phyloP scores from a whole-genome alignment of 2,329 filamentous ascomycete genomes.

The Neonectria ditissima region DNA sequence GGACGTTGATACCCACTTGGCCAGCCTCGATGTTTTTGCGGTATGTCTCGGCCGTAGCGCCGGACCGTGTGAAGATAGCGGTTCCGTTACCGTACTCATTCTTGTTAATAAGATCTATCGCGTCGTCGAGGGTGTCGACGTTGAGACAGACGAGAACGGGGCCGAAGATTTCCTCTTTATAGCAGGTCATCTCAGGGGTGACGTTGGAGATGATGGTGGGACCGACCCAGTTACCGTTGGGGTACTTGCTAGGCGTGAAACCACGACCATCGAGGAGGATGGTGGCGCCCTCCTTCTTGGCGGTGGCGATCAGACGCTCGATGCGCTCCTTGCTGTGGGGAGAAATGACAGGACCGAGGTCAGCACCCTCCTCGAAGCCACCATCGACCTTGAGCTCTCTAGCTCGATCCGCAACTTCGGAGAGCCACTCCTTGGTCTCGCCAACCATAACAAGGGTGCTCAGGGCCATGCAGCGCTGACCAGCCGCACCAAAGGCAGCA shows the following conservation, averaged over 20 bases:
- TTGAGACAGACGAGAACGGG: conserved; percentile 86
- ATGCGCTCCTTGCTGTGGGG: conserved; percentile 84
- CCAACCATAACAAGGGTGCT: conserved; percentile 86
- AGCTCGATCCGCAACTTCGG: conserved; percentile 81
- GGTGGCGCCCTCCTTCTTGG: conserved; percentile 83
- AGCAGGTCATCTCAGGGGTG: conserved; percentile 84
- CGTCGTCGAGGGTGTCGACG: conserved; percentile 81
- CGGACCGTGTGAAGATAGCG: conserved; percentile 85
- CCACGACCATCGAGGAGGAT: conserved; percentile 86
- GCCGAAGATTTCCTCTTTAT: conserved; percentile 87
- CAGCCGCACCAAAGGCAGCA: conserved; percentile 86
- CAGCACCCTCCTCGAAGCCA: conserved; percentile 83
- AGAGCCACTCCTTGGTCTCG: conserved; percentile 85
- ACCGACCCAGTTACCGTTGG: conserved; percentile 86
- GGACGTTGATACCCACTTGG: conserved; percentile 88
- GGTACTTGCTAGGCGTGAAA: conserved; percentile 80
- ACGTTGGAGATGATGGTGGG: conserved; percentile 88
- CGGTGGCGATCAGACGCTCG: conserved; percentile 78
- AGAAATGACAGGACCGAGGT: conserved; percentile 85
- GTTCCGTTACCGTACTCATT: conserved; percentile 91
- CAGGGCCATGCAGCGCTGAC: conserved; percentile 88
- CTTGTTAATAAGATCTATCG: conserved; percentile 82
- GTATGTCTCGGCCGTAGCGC: conserved; percentile 81
- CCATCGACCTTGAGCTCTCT: conserved; percentile 80
- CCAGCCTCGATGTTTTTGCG: conserved; percentile 85